Base-by-base conservation (phyloP, 2,329 filamentous ascomycete genomes). In the Shiraia bambusicola region DNA sequence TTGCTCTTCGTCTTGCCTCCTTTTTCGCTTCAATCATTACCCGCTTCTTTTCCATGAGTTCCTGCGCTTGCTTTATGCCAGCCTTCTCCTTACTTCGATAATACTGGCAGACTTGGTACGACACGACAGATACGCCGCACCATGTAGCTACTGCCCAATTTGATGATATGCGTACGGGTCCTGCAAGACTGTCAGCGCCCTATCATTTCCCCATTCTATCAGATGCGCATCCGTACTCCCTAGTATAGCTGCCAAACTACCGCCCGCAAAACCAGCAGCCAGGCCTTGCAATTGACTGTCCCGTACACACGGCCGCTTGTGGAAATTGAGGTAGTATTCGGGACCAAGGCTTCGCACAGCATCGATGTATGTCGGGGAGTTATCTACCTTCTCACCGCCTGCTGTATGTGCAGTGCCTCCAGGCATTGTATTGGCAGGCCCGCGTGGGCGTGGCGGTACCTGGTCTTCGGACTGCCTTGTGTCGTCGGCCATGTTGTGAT, bases 81-180 rank as follows among this genome's bases (percentile, higher is more conserved):
- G 84, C 81, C 57, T 84, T 81, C 70, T 97, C 92, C 47, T 85
- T 77, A 34, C 80, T 76, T 45, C 90, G 78, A 48, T 80, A 79
- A 54, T 83, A 84, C 61, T 90, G 83, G 71, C 92, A 97, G 61
- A 86, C 89, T 70, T 96, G 88, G 70, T 90, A 93, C 36, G 85
- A 84, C 22, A 78, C 77, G 33, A 86, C 74, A n/a, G 86, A 84
- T 6, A 79, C 80, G 14, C 86, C 64, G 16, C 84, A 75, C 66
- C 93, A 95, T 26, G 82, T 77, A 6, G 83, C 87, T 5, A 93
- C 89, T 0, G 89, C 90, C 87, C 88, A 95, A 61, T 94, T 94
- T 26, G 86, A 84, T 1, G 87, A 82, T 58, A 79, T 81, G 41
- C 78, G 79, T 47, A 89, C 70, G 13, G 78, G 76, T 29, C 78